phyloP scores from a whole-genome alignment of 192 early-diverging fungal species.

The Rhizophagus clarus region DNA sequence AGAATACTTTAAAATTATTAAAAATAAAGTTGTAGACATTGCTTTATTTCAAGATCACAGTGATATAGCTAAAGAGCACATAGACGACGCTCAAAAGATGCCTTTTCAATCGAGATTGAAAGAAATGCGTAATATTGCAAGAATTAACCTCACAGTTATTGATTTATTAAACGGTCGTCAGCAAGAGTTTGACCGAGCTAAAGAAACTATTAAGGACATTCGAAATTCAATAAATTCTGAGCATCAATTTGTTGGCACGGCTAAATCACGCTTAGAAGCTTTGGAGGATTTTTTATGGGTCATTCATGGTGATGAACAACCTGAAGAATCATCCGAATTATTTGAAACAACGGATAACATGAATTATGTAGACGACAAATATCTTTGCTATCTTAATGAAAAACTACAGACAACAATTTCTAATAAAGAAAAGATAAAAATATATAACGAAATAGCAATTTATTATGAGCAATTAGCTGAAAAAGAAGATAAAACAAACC shows the following conservation, averaged over 20 bases:
- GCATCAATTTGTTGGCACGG: background rate
- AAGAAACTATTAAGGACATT: background rate
- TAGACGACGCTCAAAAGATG: background rate
- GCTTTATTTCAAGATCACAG: background rate
- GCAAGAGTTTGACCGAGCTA: background rate
- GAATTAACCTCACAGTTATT: background rate
- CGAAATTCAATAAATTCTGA: background rate
- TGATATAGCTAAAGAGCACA: background rate
- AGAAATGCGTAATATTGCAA: slow-evolving; percentile 18
- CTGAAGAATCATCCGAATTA: background rate
- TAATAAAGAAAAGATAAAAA: background rate
- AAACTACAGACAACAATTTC: background rate
- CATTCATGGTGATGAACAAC: background rate
- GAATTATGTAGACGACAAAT: background rate
- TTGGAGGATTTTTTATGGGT: slow-evolving; percentile 20
- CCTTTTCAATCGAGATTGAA: background rate
- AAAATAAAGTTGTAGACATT: background rate
- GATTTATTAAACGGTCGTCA: background rate
- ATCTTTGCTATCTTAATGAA: background rate
- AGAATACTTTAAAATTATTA: background rate
- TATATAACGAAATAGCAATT: background rate
- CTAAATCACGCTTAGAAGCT: background rate
- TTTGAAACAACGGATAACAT: background rate
- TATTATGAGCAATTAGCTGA: background rate
- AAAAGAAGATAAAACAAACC: background rate